Evolutionary conservation across 106 monocot species (phyloP).

Genomic region (Platanthera zijinensis): DNA sequence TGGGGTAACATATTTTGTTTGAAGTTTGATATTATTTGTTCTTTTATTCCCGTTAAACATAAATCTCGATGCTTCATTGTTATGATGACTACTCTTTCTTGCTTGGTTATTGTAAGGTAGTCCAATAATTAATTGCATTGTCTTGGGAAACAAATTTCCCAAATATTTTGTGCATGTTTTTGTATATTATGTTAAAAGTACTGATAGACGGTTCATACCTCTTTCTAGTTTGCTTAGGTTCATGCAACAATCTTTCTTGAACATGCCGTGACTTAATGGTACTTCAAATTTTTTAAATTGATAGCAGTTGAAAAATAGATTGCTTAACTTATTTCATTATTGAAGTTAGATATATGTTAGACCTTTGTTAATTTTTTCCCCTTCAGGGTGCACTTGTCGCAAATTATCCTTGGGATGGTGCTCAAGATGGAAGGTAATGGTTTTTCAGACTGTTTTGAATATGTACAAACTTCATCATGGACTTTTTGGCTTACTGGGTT

Average conservation of each 20-base stretch:
- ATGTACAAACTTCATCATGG: not conserved
- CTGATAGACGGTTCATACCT: not conserved
- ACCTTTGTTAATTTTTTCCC: slow-evolving; percentile 10
- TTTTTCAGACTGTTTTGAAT: not conserved
- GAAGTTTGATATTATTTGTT: not conserved
- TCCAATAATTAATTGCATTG: not conserved
- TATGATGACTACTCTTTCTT: not conserved
- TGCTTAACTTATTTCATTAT: not conserved
- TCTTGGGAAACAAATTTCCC: not conserved
- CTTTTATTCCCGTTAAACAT: not conserved
- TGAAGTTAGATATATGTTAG: not conserved
- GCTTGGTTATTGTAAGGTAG: not conserved
- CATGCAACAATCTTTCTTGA: not conserved
- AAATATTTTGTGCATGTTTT: not conserved
- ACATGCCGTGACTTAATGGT: not conserved
- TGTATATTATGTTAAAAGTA: not conserved
- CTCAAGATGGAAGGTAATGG: slow-evolving; percentile 57
- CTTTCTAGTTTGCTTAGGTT: not conserved
- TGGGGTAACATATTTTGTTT: slow-evolving; percentile 51
- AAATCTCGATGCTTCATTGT: not conserved
- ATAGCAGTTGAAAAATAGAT: not conserved
- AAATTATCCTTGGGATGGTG: slow-evolving; percentile 99
- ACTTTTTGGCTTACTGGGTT: not conserved
- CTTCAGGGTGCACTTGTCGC: slow-evolving; percentile 94
- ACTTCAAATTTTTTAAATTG: not conserved